A percentile compares a stretch with the other conserved stretches of the same genome.
Conservation (phyloP, 2,329 filamentous ascomycete species). For the Dothistroma septosporum region DNA sequence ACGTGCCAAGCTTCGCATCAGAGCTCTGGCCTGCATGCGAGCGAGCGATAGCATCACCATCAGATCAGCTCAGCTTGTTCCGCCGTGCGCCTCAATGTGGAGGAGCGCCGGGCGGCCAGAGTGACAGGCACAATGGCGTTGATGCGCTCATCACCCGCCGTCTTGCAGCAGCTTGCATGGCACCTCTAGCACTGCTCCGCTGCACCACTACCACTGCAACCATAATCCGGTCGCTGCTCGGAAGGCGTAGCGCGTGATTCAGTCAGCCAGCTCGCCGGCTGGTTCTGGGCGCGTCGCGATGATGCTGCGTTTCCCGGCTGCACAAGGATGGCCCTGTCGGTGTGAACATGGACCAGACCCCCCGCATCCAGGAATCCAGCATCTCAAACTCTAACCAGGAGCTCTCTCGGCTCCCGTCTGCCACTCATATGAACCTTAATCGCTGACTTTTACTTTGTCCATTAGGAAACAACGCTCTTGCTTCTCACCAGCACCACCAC, state of each 20-base stretch:
- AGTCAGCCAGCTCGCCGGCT: slow-evolving; percentile 2
- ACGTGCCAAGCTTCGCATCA: slow-evolving; percentile 3
- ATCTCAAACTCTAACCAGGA: slow-evolving; percentile 8
- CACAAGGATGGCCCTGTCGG: background rate
- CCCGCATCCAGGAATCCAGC: background rate
- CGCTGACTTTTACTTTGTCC: slow-evolving; percentile 13
- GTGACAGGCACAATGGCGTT: background rate
- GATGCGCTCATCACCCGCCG: background rate
- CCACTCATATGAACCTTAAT: slow-evolving; percentile 4
- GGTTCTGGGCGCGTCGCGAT: slow-evolving; percentile 3
- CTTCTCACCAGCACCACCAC: slow-evolving; percentile 22
- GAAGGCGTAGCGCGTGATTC: slow-evolving; percentile 4
- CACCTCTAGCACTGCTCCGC: too few relatives aligned
- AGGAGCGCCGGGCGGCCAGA: slow-evolving; percentile 1
- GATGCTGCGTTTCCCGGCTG: background rate
- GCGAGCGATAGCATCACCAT: background rate
- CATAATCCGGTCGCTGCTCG: slow-evolving; percentile 10
- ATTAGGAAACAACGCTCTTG: slow-evolving; percentile 27
- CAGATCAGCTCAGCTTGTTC: background rate
- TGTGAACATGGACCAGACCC: background rate
- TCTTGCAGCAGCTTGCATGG: background rate
- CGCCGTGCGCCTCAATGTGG: slow-evolving; percentile 1
- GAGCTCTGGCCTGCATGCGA: background rate
- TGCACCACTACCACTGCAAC: background rate
- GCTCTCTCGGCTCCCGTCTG: background rate